Base-by-base conservation (phyloP, 23 red algal species). In the Pyropia haitanensis region DNA sequence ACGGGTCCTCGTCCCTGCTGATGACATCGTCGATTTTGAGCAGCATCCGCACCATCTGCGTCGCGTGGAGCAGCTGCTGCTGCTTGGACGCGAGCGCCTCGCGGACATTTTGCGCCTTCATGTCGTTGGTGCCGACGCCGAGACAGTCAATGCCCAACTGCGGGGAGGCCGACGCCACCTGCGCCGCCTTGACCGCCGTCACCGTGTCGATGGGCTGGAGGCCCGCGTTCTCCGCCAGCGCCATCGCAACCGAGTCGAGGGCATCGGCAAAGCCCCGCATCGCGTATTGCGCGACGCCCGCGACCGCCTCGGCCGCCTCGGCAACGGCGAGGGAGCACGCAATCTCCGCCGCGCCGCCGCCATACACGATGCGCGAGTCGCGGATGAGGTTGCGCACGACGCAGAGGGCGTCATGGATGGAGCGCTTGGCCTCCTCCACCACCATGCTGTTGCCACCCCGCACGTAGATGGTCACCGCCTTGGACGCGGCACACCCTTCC, bases 1-100 rank as follows among this genome's bases (percentile, higher is more conserved):
- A 46, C 4, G 39, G 39, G 39, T 46, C 39, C 39, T 46, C 39
- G 39, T 46, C 39, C 39, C 39, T 46, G 39, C 39, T 46, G 48
- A 98, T 89, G 33, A 85, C 83, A 64, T 98, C 94, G 60, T 98
- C 94, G 49, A 98, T 98, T 71, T 98, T 98, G 27, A 98, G 69
- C 27, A 98, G 91, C 94, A 98, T 98, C 65, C 88, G 87, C 29
- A 74, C 73, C 75, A 98, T 70, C 61, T 98, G 94, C 31, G 94
- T 82, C 18, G 94, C 94, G 52, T 89, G 76, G 58, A 78, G 85
- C 5, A 98, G 52, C 60, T 98, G 94, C 62, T 98, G 86, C 64
- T 87, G 71, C 63, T 98, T 98, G 23, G 79, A 87, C 48, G 69
- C 32, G 44, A 98, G 65, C 14, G 94, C 72, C 65, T 98, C 94